A percentile compares a stretch with the other conserved stretches of the same genome.
Conservation (phyloP, 208 protist species). For the Chromosphaera perkinsii region DNA sequence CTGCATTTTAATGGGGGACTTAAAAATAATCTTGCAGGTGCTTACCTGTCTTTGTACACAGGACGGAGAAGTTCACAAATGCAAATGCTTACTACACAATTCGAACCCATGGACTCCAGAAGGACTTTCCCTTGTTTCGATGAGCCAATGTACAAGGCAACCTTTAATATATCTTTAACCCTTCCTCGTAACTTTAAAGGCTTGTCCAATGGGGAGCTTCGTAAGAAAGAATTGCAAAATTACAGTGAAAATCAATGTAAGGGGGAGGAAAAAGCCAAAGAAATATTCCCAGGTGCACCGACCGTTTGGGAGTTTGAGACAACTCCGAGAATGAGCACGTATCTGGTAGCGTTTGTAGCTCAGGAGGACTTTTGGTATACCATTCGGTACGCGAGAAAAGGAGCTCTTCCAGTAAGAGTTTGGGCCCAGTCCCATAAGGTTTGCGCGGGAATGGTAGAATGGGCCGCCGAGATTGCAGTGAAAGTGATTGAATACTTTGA, state of each 20-base stretch:
- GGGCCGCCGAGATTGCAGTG: conserved; percentile 75
- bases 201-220: conserved; percentile 74
- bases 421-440: conserved; percentile 51
- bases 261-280: conserved; percentile 7
- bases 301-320: no score
- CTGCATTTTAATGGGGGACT: conserved; percentile 73
- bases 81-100: conserved; percentile 63
- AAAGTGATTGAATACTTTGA: conserved; percentile 54
- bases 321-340: conserved; percentile 74
- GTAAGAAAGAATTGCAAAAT: no score
- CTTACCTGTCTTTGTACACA: conserved; percentile 85
- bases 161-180: conserved; percentile 79
- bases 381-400: conserved; percentile 49
- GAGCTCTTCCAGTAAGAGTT: conserved; percentile 46
- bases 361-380: conserved; percentile 80
- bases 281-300: no score
- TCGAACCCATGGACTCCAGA: conserved; percentile 80
- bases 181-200: conserved; percentile 59
- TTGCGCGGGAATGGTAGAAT: conserved; percentile 60
- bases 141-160: conserved; percentile 82
- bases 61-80: no score
- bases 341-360: conserved; percentile 78
- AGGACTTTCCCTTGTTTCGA: conserved; percentile 86
- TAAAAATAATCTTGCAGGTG: conserved; percentile 67
- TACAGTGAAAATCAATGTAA: no score